A percentile compares a stretch with the other conserved stretches of the same genome.
Evolutionary conservation across 148 eudicot species (phyloP).

Genomic region (Rhododendron williamsianum): DNA sequence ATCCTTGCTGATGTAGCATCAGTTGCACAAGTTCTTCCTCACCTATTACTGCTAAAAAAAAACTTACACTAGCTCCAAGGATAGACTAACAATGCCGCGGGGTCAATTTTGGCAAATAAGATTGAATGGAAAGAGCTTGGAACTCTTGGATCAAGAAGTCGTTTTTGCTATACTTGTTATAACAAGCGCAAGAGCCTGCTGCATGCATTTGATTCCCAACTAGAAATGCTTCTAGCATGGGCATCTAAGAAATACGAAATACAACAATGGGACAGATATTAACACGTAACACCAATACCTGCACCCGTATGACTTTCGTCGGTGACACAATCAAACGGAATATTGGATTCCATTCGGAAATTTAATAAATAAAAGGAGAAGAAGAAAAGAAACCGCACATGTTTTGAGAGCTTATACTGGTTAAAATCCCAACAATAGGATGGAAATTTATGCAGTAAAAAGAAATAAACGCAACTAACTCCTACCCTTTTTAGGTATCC

Average conservation of each 20-base stretch:
- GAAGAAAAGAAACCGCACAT: not conserved
- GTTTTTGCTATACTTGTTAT: not conserved
- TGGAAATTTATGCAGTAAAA: not conserved
- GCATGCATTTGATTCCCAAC: not conserved
- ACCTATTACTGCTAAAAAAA: not conserved
- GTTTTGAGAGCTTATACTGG: not conserved
- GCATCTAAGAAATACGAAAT: not conserved
- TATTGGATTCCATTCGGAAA: too few species aligned
- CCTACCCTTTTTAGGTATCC: slow-evolving; percentile 89
- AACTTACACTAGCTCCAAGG: not conserved
- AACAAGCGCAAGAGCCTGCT: too few species aligned
- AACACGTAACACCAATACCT: not conserved
- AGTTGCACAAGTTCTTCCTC: not conserved
- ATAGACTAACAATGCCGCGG: not conserved
- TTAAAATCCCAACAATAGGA: not conserved
- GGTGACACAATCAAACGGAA: not conserved
- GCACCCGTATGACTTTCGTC: not conserved
- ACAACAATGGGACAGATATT: not conserved
- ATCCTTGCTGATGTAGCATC: not conserved
- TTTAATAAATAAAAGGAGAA: too few species aligned
- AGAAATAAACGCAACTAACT: not conserved
- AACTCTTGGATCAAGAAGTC: not conserved
- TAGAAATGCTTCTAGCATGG: not conserved
- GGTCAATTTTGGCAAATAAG: not conserved
- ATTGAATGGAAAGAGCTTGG: not conserved